Base-by-base conservation (phyloP, 2,329 filamentous ascomycete genomes). In the Lasiodiplodia gonubiensis region DNA sequence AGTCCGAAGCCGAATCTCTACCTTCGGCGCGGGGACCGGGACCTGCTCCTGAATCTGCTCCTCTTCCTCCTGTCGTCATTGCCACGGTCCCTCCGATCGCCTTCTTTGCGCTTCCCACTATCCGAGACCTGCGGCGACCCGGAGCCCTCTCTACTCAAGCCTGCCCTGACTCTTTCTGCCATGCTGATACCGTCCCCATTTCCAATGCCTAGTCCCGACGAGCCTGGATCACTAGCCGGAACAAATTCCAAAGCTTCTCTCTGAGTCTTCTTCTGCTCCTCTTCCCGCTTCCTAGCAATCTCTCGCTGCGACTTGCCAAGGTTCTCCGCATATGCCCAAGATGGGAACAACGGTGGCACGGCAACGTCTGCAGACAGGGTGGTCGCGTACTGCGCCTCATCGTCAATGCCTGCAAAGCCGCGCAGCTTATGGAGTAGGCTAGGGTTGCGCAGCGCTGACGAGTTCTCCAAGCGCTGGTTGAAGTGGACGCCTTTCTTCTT, bases 401-500 rank as follows among this genome's bases (percentile, higher is more conserved):
- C 80, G 42, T 79, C 80, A 25, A 88, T 82, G 3, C 84, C 86
- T 16, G 89, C 89, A 79, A 92, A 94, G 27, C 83, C 84, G 81
- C 93, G 84, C 66, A 94, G 82, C 79, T 92, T 93, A 70, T 90
- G 88, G 78, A 88, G 86, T 64, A 94, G 81, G 51, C 86, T 86
- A 2, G 92, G 92, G 74, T 94, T 94, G 63, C 87, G 86, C 68
- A 94, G 81, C 8, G 90, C 87, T 0, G 86, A 80, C 0, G 89
- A 91, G 67, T 85, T 84, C 42, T 90, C 86, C 10, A 95, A 82
- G 69, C 90, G 89, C 72, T 88, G 83, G 76, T 95, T 94, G 83
- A 94, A 94, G 78, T 95, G 92, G 18, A 89, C 84, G 4, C 89
- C 89, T 70, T 90, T 87, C 74, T 87, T 88, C 80, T 95, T 95